Evolutionary conservation across 2,329 filamentous ascomycete species (phyloP), one percentile per base, ranked within the genome.

Genomic region (Aureobasidium sp.): DNA sequence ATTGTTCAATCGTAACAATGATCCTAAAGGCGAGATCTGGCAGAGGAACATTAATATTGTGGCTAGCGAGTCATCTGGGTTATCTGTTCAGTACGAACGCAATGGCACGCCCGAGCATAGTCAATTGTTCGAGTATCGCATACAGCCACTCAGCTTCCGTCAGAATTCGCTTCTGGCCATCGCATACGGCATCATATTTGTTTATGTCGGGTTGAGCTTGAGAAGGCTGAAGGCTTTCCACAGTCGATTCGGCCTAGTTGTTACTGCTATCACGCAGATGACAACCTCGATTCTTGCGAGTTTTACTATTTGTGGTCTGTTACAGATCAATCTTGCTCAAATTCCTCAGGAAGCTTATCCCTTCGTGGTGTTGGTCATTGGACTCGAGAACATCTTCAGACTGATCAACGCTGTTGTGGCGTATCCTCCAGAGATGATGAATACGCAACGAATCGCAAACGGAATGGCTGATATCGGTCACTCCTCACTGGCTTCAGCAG

Each of bases 381-480:
- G 89, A 54, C 76, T 92, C 36, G 89, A 91, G 68, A 91, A 92
- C 67, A 88, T 90, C 68, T 88, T 91, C 68, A 81, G 88, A 21
- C 77, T 92, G 39, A 90, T 92, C 72, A 91, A 91, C 69, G 85
- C 87, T 7, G 87, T 92, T 42, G 85, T 92, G 39, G 78, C 86
- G 61, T 90, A 87, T 0, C 86, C 87, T 0, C 78, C 86, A 0
- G 85, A 89, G 65, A 82, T 87, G 71, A 84, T 80, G 63, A 88
- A 87, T 4, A 85, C 86, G 61, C 81, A 80, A 62, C 82, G 89
- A 50, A 87, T 93, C 44, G 86, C 87, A 1, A 82, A 88, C 64
- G 89, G 89, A 1, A 83, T 92, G 65, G 89, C 88, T 11, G 81
- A 89, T 66, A 88, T 89, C 4, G 86, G 86, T 0, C 86, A 88